A percentile compares a stretch with the other conserved stretches of the same genome.
Conservation (phyloP, 768 basidiomycete species). For the Pleurotus tuoliensis region DNA sequence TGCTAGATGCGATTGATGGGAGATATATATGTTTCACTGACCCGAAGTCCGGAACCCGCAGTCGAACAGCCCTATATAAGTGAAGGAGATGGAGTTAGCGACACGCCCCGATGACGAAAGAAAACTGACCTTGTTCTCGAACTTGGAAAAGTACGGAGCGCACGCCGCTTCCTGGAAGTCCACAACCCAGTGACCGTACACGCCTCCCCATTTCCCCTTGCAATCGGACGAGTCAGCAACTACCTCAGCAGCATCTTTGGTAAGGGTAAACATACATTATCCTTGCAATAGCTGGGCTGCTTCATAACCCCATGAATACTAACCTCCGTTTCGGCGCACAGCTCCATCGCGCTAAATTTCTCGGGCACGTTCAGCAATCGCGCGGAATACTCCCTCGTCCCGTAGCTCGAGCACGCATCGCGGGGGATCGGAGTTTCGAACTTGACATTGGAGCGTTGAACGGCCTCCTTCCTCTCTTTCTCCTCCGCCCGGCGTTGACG, state of each 20-base stretch:
- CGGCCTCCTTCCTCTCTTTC: slow-evolving; percentile 10
- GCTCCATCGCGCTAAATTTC: slow-evolving; percentile 11
- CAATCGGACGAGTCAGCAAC: no score
- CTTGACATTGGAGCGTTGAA: slow-evolving; percentile 15
- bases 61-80: slow-evolving; percentile 13
- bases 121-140: slow-evolving; percentile 23
- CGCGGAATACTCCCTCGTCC: slow-evolving; percentile 25
- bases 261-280: neutral
- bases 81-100: no score
- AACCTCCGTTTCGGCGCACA: slow-evolving; percentile 16
- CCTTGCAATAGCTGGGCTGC: neutral
- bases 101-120: neutral
- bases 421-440: slow-evolving; percentile 14
- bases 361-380: slow-evolving; percentile 22
- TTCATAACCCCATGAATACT: neutral
- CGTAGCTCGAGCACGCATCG: slow-evolving; percentile 20
- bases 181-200: slow-evolving; percentile 24
- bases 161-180: slow-evolving; percentile 23
- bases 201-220: neutral
- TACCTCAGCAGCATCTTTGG: no score
- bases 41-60: slow-evolving; percentile 9
- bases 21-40: neutral
- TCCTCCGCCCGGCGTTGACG: neutral
- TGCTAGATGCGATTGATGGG: neutral
- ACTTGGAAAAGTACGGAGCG: slow-evolving; percentile 17